Conservation (phyloP, 306 rosid species). For the Lupinus albus region DNA sequence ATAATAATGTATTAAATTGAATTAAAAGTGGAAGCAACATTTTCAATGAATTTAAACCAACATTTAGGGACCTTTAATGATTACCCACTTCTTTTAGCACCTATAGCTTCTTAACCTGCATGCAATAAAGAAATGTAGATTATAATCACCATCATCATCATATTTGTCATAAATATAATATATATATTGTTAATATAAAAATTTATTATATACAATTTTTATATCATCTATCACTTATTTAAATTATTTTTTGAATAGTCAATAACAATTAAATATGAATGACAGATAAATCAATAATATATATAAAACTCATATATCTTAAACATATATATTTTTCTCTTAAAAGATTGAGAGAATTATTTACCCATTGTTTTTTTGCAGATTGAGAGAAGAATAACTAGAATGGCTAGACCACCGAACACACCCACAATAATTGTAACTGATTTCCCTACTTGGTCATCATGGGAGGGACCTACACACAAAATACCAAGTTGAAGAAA, state of each 20-base stretch:
- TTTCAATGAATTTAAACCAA: constrained; percentile 44
- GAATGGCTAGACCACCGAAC: constrained; percentile 66
- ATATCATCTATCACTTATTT: too few species aligned
- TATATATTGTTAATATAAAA: too few species aligned
- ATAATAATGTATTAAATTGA: constrained; percentile 41
- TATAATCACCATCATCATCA: constrained; percentile 34
- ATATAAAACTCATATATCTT: too few species aligned
- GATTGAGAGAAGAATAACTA: constrained; percentile 82
- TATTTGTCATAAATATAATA: too few species aligned
- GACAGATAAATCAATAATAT: too few species aligned
- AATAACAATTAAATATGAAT: too few species aligned
- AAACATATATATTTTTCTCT: too few species aligned
- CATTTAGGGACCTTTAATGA: constrained; percentile 41
- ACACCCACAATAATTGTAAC: constrained; percentile 83
- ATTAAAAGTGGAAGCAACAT: constrained; percentile 41
- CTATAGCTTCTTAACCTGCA: constrained; percentile 53
- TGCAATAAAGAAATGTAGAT: constrained; percentile 3
- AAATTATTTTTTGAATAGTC: too few species aligned
- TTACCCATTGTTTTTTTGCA: constrained; percentile 77
- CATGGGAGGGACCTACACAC: constrained; percentile 59
- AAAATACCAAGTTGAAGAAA: constrained; percentile 31
- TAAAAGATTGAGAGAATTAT: not conserved
- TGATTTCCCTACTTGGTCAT: constrained; percentile 76
- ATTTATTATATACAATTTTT: too few species aligned
- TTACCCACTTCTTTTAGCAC: constrained; percentile 27